A percentile compares a stretch with the other conserved stretches of the same genome.
Evolutionary conservation across 345 rosid species (phyloP).

Genomic region (Brassica juncea): DNA sequence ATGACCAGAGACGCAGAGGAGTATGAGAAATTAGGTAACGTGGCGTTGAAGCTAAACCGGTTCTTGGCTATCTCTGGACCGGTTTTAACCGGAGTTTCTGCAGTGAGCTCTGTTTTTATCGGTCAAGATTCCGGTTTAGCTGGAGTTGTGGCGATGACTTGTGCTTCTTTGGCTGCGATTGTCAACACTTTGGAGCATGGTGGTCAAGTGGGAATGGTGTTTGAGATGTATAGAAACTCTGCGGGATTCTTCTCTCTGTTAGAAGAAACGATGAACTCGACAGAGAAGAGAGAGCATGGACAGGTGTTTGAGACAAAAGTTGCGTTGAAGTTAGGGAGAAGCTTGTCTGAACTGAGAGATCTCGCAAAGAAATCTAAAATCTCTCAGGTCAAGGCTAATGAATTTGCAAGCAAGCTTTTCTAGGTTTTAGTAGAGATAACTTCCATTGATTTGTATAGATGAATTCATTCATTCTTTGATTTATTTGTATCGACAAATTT

Average conservation of each 20-base stretch:
- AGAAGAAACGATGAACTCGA: slow-evolving; percentile 40
- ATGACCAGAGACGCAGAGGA: slow-evolving; percentile 54
- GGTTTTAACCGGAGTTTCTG: slow-evolving; percentile 38
- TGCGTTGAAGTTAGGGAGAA: slow-evolving; percentile 45
- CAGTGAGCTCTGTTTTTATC: slow-evolving; percentile 34
- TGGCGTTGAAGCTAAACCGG: slow-evolving; percentile 37
- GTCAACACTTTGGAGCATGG: slow-evolving; percentile 45
- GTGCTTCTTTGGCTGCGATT: slow-evolving; percentile 37
- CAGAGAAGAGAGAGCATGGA: slow-evolving; percentile 35
- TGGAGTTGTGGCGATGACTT: slow-evolving; percentile 13
- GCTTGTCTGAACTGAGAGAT: slow-evolving; percentile 41
- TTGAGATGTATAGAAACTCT: slow-evolving; percentile 45
- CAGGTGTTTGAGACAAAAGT: slow-evolving; percentile 40
- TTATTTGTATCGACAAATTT: slow-evolving; percentile 1
- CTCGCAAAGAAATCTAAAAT: slow-evolving; percentile 33
- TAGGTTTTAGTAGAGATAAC: slow-evolving; percentile 24
- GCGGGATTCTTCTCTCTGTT: slow-evolving; percentile 42
- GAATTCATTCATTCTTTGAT: slow-evolving; percentile 37
- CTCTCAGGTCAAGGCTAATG: slow-evolving; percentile 31
- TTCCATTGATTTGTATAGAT: slow-evolving; percentile 32
- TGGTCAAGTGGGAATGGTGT: slow-evolving; percentile 48
- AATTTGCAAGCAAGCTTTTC: slow-evolving; percentile 48
- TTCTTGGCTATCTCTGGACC: slow-evolving; percentile 44
- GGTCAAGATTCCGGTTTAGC: slow-evolving; percentile 38
- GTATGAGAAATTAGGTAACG: slow-evolving; percentile 47